Percentiles rank a stretch among this genome's conserved stretches.
Conservation (phyloP, 257 asterid genomes). For the Salvia miltiorrhiza region DNA sequence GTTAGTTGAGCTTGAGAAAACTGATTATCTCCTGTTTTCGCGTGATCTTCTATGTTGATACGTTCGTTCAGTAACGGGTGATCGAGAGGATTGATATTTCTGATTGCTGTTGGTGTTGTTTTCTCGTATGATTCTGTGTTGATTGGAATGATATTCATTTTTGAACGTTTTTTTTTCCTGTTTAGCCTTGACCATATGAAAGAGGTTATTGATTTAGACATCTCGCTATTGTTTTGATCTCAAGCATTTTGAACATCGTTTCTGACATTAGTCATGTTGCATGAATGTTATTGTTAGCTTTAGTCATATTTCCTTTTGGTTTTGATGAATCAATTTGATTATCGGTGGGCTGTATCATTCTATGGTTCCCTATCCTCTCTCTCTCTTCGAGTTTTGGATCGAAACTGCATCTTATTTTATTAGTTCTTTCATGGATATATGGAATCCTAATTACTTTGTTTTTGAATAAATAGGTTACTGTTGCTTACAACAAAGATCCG, state of each 20-base stretch:
- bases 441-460: neutral
- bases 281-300: neutral
- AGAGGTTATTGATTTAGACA: neutral
- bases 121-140: neutral
- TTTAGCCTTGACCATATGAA: neutral
- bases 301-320: neutral
- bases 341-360: neutral
- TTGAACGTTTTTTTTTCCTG: neutral
- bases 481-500: constrained; percentile 83
- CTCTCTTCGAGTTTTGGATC: neutral
- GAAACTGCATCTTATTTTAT: neutral
- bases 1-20: neutral
- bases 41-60: constrained; percentile 7
- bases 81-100: neutral
- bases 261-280: neutral
- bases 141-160: neutral
- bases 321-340: neutral
- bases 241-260: neutral
- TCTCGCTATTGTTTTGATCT: neutral
- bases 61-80: neutral
- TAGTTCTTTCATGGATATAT: neutral
- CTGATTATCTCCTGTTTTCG: neutral
- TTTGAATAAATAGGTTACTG: constrained; percentile 62
- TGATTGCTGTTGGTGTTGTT: neutral
- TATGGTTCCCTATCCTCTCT: neutral